These are phyloP conservation scores for Suillus subalutaceus DNA, from an alignment of 768 basidiomycete genomes.

Conservation along the genomic window DNA sequence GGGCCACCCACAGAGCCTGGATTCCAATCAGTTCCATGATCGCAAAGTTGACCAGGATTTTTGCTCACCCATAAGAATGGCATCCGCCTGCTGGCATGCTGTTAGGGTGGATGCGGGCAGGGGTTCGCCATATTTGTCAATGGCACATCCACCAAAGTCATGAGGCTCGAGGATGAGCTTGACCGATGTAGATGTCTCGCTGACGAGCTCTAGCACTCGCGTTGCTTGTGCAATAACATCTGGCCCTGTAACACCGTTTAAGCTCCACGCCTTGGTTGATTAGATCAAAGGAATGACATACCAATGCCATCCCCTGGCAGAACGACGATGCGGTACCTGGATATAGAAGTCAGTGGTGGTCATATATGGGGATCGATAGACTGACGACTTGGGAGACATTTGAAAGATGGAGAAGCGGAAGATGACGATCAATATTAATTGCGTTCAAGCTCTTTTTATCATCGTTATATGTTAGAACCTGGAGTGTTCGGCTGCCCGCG, in stretches of 20 bases:
- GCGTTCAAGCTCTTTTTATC: background rate
- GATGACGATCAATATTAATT: conserved; percentile 6
- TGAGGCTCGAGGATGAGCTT: conserved; percentile 75
- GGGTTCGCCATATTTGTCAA: conserved; percentile 85
- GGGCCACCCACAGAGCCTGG: conserved; percentile 97
- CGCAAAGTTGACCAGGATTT: background rate
- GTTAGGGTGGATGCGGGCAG: conserved; percentile 83
- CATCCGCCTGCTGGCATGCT: conserved; percentile 92
- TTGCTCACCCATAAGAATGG: conserved; percentile 86
- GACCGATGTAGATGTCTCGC: conserved; percentile 60
- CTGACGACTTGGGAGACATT: conserved; percentile 52
- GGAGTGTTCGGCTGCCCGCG: background rate
- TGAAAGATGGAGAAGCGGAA: conserved; percentile 4
- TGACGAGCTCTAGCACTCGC: conserved; percentile 76
- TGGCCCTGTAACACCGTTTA: conserved; percentile 58
- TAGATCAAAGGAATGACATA: conserved; percentile 33
- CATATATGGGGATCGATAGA: conserved; percentile 10
- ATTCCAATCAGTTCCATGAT: conserved; percentile 13
- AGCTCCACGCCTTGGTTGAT: background rate
- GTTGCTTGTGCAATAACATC: conserved; percentile 88
- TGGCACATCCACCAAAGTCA: conserved; percentile 90
- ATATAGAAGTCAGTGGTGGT: conserved; percentile 9
- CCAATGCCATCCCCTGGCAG: conserved; percentile 99
- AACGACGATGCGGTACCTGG: conserved; percentile 84
- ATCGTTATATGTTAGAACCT: background rate